Percentiles rank a stretch among this genome's conserved stretches.
Evolutionary conservation across 768 basidiomycete species (phyloP).

Genomic region (Kwoniella sp.): DNA sequence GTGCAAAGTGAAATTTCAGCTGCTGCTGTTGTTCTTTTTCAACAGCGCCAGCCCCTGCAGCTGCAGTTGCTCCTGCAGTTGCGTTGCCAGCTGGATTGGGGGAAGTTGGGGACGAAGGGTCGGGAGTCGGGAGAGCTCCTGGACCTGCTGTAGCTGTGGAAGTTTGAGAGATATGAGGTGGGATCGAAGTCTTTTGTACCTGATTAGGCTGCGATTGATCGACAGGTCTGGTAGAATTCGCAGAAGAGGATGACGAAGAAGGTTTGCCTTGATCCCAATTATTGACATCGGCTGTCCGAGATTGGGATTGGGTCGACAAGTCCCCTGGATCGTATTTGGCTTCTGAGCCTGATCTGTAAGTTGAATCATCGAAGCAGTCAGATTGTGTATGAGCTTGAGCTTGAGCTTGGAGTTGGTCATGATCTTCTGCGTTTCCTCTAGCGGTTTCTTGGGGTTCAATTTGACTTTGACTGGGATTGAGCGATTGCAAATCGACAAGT

Average conservation of each 20-base stretch:
- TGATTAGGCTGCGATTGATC: slow-evolving; percentile 2
- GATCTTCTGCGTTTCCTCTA: no score
- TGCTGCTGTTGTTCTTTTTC: slow-evolving; percentile 14
- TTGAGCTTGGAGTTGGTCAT: no score
- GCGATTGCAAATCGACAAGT: no score
- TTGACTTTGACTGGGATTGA: no score
- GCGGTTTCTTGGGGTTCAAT: no score
- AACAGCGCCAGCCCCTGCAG: background rate
- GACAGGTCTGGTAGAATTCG: no score
- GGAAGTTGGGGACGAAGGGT: slow-evolving; percentile 15
- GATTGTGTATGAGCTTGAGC: background rate
- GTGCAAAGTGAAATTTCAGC: slow-evolving; percentile 74
- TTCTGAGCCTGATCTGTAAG: slow-evolving; percentile 7
- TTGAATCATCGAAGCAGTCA: background rate
- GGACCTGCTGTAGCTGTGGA: slow-evolving; percentile 44
- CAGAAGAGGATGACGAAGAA: background rate
- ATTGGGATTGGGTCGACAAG: slow-evolving; percentile 7
- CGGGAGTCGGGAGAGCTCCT: slow-evolving; percentile 39
- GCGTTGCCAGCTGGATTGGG: slow-evolving; percentile 1
- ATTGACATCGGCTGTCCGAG: background rate
- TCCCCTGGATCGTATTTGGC: slow-evolving; percentile 33
- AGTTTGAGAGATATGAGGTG: slow-evolving; percentile 16
- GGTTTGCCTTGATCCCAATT: slow-evolving; percentile 8
- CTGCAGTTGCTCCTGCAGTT: background rate
- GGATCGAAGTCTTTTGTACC: slow-evolving; percentile 4